Conservation (phyloP, 1,284 basidiomycete species). For the Marasmius sp. region DNA sequence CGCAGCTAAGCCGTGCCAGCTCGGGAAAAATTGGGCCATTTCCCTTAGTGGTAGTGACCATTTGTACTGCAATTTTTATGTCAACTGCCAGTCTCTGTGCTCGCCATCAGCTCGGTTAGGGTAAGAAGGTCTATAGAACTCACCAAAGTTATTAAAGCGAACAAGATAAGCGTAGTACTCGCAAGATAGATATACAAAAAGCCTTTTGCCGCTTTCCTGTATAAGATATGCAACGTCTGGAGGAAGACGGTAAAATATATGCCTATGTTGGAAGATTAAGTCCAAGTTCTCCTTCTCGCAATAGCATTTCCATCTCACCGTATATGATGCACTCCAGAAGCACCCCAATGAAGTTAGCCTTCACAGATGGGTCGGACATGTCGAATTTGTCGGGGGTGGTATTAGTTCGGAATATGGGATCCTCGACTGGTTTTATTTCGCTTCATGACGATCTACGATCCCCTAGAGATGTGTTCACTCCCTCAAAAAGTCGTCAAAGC, state of each 20-base stretch:
- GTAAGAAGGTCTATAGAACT: not conserved
- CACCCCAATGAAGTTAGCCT: conserved; percentile 9
- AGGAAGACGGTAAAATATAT: conserved; percentile 4
- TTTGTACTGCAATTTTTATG: conserved; percentile 7
- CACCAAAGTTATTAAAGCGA: conserved; percentile 12
- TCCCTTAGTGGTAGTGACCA: conserved; percentile 6
- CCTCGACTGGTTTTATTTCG: too few species aligned
- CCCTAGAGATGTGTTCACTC: too few species aligned
- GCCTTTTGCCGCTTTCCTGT: conserved; percentile 1
- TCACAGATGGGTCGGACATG: not conserved
- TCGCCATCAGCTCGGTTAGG: too few species aligned
- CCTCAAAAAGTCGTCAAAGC: too few species aligned
- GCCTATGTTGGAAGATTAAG: not conserved
- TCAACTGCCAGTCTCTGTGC: conserved; percentile 10
- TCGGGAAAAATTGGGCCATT: conserved; percentile 4
- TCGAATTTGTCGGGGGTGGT: not conserved
- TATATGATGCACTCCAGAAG: conserved; percentile 11
- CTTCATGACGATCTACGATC: too few species aligned
- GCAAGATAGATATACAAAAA: conserved; percentile 1
- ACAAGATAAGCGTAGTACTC: conserved; percentile 1
- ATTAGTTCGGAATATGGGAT: not conserved
- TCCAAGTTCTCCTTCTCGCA: not conserved
- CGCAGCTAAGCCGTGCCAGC: conserved; percentile 9
- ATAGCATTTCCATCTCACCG: not conserved
- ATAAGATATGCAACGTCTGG: not conserved